Evolutionary conservation across 441 rosid genomes (phyloP), one percentile per base, ranked within the genome.

Genomic region (Manihot esculenta): DNA sequence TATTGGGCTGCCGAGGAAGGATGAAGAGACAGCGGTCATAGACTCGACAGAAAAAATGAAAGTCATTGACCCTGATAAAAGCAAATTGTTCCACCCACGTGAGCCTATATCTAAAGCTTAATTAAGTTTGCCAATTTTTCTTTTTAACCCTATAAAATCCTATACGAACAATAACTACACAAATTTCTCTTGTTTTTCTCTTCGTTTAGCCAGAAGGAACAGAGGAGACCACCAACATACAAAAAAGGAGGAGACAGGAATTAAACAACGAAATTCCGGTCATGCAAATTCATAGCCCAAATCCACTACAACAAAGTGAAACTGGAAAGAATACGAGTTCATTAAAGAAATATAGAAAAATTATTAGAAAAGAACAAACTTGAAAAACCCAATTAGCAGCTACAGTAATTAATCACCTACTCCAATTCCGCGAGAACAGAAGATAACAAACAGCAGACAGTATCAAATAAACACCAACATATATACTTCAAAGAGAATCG

Each of bases 301-400:
- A 33, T 3, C 27, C 50, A 41, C 3, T 5, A 9, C 3, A 17
- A 2, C 5, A 1, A 62, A 27, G 14, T 30, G 21, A n/a, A 35
- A n/a, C 54, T 24, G 64, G 41, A 65, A 53, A 50, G 11, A 49
- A 23, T 35, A 48, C 20, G 64, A 64, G 33, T 50, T 38, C 18
- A 49, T 2, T 11, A 62, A 60, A 44, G 14, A 7, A 49, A 15
- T 63, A 35, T 2, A 35, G 7, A 35, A 13, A 54, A 71, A 54
- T 47, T 24, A 59, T 13, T 10, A 3, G 5, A 35, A 35, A 35
- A 35, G 41, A 35, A 35, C 41, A 6, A 35, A 35, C 41, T 60
- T 7, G 54, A 30, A 60, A 45, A 11, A 51, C 72, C 64, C 56
- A 68, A 54, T 65, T 60, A 54, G 21, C 35, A 50, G 54, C 7